Evolutionary conservation across 2,329 filamentous ascomycete genomes (phyloP), one percentile per base, ranked within the genome.

Genomic region (Exophiala sp.): DNA sequence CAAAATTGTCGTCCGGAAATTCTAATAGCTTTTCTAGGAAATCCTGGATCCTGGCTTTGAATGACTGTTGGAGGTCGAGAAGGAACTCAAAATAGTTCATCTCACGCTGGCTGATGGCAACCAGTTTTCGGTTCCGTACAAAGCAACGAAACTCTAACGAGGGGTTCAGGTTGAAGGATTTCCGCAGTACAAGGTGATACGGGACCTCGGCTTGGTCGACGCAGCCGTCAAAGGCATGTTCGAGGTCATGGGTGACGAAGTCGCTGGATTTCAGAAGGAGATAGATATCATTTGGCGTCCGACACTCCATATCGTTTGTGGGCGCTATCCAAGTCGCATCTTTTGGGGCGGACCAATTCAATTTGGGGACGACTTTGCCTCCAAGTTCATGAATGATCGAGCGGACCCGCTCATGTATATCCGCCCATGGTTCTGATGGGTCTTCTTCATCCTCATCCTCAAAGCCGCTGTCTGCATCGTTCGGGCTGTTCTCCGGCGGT

Each of bases 321-420:
- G 79, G 70, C 69, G 83, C 69, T 68, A 98, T 96, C 85, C 89
- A 96, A 18, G 86, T 88, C 7, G 93, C 93, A 65, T 98, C 93
- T 67, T 96, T 95, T 2, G 93, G 93, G 2, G 89, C 84, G 4
- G 90, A 96, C 93, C 93, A 98, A 72, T 97, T 97, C 40, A 98
- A 73, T 69, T 98, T 98, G 0, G 93, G 93, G 1, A 86, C 83
- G 7, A 95, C 90, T 53, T 83, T 81, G 52, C 91, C 91, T 13
- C 88, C 90, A 1, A 97, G 78, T 60, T 90, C 85, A 10, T 75
- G 69, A 55, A 98, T 96, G 35, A 80, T 86, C 19, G 80, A 73
- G 65, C 83, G 85, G 66, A 98, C 88, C 49, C 78, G 70, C 38
- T 81, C 73, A 67, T 98, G 93, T 1, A 90, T 78, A 29, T 87